These are phyloP conservation scores for Hyaloperonospora arabidopsidis DNA, from an alignment of 352 stramenopile genomes.

Conservation along the genomic window DNA sequence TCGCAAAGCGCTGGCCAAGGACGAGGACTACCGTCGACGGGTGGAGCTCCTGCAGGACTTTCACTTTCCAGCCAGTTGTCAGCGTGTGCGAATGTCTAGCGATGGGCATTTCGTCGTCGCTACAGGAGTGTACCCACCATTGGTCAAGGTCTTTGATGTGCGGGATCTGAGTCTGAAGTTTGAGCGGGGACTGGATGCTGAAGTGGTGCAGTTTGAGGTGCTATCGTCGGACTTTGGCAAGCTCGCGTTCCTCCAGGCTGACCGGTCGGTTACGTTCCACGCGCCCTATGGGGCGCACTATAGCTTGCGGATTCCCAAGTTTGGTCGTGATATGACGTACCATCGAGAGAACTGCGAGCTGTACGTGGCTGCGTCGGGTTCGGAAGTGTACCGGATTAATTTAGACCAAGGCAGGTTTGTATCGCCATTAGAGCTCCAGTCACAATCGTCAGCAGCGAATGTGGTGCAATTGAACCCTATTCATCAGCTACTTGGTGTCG, in stretches of 20 bases:
- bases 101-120: slow-evolving; percentile 96
- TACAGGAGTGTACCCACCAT: slow-evolving; percentile 94
- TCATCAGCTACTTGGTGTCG: slow-evolving; percentile 86
- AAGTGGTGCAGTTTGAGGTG: slow-evolving; percentile 94
- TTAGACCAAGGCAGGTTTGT: slow-evolving; percentile 96
- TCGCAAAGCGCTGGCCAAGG: slow-evolving; percentile 29
- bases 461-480: slow-evolving; percentile 85
- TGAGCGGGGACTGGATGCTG: slow-evolving; percentile 93
- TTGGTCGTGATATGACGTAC: slow-evolving; percentile 96
- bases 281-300: slow-evolving; percentile 97
- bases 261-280: slow-evolving; percentile 96
- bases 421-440: slow-evolving; percentile 67
- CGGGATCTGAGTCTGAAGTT: slow-evolving; percentile 98
- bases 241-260: slow-evolving; percentile 92
- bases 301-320: slow-evolving; percentile 93
- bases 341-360: slow-evolving; percentile 94
- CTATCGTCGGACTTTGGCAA: slow-evolving; percentile 97
- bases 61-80: slow-evolving; percentile 92
- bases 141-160: slow-evolving; percentile 92
- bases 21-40: slow-evolving; percentile 80
- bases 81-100: slow-evolving; percentile 89
- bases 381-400: slow-evolving; percentile 95
- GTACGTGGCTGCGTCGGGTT: slow-evolving; percentile 82
- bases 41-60: slow-evolving; percentile 99
- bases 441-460: slow-evolving; percentile 65